Base-by-base conservation (phyloP, 257 asterid genomes). In the Nicotiana tomentosiformis region DNA sequence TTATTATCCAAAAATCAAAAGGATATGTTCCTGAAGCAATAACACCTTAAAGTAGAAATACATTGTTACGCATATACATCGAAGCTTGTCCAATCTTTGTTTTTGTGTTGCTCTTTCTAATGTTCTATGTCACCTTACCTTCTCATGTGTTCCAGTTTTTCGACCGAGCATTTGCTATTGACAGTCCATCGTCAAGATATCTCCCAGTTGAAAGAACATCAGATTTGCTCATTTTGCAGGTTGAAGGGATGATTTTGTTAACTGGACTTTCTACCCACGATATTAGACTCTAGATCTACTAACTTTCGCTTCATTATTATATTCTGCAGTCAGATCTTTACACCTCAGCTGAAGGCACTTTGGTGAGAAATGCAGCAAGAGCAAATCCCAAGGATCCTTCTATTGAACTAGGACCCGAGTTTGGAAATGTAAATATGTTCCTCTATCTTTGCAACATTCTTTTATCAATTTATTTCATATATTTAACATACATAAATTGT, bases 181-280 rank as follows among this genome's bases (percentile, higher is more conserved):
- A 86, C 61, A 92, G 91, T 81, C 99, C 96, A 16, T 91, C 85
- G 82, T 88, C 97, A 11, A 94, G 97, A 88, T 85, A 92, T 89
- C 88, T 88, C 83, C 98, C 98, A 33, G 90, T 93, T 86, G 93
- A 92, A 83, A 86, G 83, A 77, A 94, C 99, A 56, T 87, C 97
- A 43, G 94, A 95, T 88, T 87, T 95, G 83, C 90, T 94, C 83
- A 90, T 93, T 90, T 91, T 91, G 53, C 93, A 94, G 99, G 99
- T 95, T 74, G 77, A 77, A 20, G 74, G 67, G 35, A 51, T 49
- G 37, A 84, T 62, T 29, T 14, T 35, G 32, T 37, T 7, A 32
- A 51, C 26, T 8, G 26, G 18, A 35, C 72, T 18, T 65, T 20
- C 61, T 66, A 49, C 58, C 39, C 80, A 65, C 37, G 30, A 39